These are phyloP conservation scores for Trichosporon asahii DNA, from an alignment of 1,284 basidiomycete species.

Conservation along the genomic window DNA sequence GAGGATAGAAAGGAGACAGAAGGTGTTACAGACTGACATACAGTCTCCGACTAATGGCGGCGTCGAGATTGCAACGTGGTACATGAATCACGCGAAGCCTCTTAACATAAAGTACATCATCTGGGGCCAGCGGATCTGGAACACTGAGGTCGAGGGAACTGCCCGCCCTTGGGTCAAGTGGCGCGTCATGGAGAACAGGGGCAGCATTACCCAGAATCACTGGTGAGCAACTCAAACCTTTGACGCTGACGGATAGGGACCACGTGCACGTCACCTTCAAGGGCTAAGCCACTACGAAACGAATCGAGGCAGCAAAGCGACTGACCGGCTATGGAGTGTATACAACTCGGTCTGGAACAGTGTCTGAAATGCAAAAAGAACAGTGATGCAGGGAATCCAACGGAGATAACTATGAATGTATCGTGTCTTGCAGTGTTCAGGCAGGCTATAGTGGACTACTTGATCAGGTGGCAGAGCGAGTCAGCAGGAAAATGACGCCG, in stretches of 20 bases:
- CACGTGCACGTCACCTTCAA: slow-evolving; percentile 14
- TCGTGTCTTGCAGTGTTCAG: too few species aligned
- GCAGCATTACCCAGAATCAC: slow-evolving; percentile 1
- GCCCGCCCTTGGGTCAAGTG: background rate
- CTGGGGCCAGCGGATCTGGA: slow-evolving; percentile 11
- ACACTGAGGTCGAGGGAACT: background rate
- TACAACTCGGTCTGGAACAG: too few species aligned
- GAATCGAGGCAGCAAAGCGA: too few species aligned
- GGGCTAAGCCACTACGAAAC: too few species aligned
- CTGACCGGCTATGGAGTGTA: too few species aligned
- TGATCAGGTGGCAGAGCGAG: too few species aligned
- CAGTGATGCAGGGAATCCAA: too few species aligned
- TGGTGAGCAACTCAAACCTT: background rate
- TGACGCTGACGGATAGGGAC: background rate
- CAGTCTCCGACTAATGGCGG: background rate
- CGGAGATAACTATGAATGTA: too few species aligned
- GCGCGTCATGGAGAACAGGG: background rate
- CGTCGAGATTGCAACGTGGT: background rate
- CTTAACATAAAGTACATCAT: slow-evolving; percentile 6
- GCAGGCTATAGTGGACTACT: too few species aligned
- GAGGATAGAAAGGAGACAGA: too few species aligned
- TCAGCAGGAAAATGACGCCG: too few species aligned
- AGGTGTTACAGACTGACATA: background rate
- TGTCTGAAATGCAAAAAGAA: too few species aligned
- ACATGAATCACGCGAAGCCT: background rate